phyloP scores from a whole-genome alignment of 192 early-diverging fungal genomes.

The Lobosporangium transversale region DNA sequence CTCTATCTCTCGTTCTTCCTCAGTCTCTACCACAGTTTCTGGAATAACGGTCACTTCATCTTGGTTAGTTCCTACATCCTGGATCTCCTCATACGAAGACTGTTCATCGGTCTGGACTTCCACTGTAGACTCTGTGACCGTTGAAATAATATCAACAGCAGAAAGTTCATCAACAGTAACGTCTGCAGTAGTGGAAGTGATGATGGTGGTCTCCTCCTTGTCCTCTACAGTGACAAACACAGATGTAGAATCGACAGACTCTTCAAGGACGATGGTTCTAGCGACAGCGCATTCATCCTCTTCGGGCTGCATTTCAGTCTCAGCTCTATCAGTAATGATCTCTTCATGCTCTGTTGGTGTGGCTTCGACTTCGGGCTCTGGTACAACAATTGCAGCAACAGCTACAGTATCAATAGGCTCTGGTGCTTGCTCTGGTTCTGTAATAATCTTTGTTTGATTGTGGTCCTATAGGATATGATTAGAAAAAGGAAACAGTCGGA shows the following conservation, averaged over 20 bases:
- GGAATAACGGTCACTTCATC: conserved; percentile 6
- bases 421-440: too few relatives aligned
- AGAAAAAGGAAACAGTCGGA: background rate
- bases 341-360: too few relatives aligned
- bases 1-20: conserved; percentile 1
- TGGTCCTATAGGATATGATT: background rate
- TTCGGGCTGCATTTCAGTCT: background rate
- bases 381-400: background rate
- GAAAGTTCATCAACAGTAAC: background rate
- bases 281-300: background rate
- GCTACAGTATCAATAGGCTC: background rate
- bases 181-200: background rate
- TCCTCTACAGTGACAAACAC: background rate
- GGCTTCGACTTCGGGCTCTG: background rate
- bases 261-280: background rate
- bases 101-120: background rate
- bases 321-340: background rate
- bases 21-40: conserved; percentile 1
- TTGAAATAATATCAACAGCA: background rate
- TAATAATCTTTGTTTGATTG: background rate
- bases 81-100: background rate
- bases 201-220: background rate
- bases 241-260: background rate
- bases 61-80: background rate
- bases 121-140: too few relatives aligned